Percentiles rank a stretch among this genome's conserved stretches.
phyloP scores from a whole-genome alignment of 2,329 filamentous ascomycete species.

The Verticillium zaregamsianum region DNA sequence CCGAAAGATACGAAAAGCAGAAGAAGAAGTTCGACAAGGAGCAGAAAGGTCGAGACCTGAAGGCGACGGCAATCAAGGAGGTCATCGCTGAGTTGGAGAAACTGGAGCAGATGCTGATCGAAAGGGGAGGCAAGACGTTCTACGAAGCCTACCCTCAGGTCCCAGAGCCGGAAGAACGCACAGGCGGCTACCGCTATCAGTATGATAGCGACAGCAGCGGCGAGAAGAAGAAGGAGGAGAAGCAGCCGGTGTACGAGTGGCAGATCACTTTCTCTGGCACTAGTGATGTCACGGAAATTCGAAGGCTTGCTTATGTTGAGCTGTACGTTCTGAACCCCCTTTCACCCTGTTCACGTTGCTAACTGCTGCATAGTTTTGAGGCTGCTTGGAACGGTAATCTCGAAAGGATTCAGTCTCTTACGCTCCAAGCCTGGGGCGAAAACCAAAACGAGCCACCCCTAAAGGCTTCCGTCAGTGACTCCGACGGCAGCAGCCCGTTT shows the following conservation, averaged over 20 bases:
- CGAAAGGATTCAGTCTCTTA: constrained; percentile 60
- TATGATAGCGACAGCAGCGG: constrained; percentile 1
- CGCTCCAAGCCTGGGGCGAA: constrained; percentile 54
- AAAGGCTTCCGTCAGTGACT: constrained; percentile 57
- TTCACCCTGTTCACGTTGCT: constrained; percentile 9
- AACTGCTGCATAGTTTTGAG: constrained; percentile 51
- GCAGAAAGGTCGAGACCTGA: constrained; percentile 25
- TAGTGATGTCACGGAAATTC: constrained; percentile 51
- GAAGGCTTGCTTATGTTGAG: constrained; percentile 55
- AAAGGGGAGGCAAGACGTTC: constrained; percentile 63
- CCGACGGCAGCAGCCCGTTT: constrained; percentile 53
- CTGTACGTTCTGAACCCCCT: constrained; percentile 41
- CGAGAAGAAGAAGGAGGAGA: constrained; percentile 10
- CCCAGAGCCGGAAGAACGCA: constrained; percentile 14
- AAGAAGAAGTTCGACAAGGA: constrained; percentile 22
- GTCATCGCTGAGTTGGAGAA: constrained; percentile 47
- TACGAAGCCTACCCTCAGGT: constrained; percentile 57
- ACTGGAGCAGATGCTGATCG: constrained; percentile 50
- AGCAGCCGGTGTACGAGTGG: constrained; percentile 37
- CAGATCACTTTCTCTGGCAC: constrained; percentile 47
- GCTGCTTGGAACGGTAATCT: constrained; percentile 70
- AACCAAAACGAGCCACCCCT: constrained; percentile 54
- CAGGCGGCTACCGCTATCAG: neutral
- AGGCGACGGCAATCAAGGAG: constrained; percentile 49
- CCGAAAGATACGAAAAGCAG: constrained; percentile 29